Evolutionary conservation across 225 moss, liverwort and hornwort genomes (phyloP).

Genomic region (Straminergon stramineum): DNA sequence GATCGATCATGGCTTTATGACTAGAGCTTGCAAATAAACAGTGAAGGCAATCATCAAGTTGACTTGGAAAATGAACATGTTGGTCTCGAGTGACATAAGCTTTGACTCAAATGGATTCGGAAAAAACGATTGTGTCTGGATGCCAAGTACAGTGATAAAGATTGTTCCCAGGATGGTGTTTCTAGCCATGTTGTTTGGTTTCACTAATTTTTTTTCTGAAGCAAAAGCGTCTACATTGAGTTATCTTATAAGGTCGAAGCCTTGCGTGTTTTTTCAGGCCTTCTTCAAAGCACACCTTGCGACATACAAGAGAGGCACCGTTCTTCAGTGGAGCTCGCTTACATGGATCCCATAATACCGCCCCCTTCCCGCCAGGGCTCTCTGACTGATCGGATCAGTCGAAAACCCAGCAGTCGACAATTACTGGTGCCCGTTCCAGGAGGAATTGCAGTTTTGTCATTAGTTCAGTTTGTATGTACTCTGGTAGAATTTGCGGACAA

Average conservation of each 20-base stretch:
- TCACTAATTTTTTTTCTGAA: background rate
- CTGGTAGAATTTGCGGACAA: conserved; percentile 43
- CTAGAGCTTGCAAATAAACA: background rate
- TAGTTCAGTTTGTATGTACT: conserved; percentile 45
- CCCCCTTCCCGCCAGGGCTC: conserved; percentile 29
- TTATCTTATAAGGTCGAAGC: background rate
- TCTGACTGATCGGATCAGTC: conserved; percentile 28
- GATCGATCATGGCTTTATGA: background rate
- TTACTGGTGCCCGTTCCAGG: conserved; percentile 45
- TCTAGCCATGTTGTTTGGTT: background rate
- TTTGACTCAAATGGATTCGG: background rate
- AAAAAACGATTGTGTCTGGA: background rate
- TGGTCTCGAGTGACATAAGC: background rate
- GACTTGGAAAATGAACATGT: background rate
- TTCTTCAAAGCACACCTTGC: conserved; percentile 41
- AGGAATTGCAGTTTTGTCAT: conserved; percentile 48
- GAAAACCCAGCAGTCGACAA: conserved; percentile 30
- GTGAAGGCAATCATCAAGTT: background rate
- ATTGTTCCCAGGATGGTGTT: background rate
- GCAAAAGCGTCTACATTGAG: background rate
- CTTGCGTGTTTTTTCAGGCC: conserved; percentile 14
- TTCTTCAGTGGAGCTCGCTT: conserved; percentile 32
- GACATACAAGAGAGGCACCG: conserved; percentile 51
- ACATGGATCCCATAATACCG: conserved; percentile 29
- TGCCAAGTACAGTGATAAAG: background rate